Percentiles rank a stretch among this genome's conserved stretches.
Evolutionary conservation across 805 yeast species (phyloP).

Genomic region (Lipomyces yamadae): DNA sequence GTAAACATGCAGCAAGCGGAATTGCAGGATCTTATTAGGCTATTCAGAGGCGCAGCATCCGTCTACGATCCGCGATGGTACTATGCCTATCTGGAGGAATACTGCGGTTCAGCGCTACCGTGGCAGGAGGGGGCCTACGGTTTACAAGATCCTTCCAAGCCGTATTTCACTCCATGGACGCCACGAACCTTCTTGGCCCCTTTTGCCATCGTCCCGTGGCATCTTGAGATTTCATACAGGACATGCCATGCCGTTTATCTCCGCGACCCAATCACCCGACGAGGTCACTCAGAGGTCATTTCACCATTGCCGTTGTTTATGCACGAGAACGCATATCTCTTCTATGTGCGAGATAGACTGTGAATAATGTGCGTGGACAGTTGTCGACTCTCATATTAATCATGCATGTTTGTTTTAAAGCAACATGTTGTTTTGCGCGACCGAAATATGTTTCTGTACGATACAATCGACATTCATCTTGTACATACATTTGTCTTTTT

Average conservation of each 20-base stretch:
- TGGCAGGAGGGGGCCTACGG: conserved; percentile 86
- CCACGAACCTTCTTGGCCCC: conserved; percentile 94
- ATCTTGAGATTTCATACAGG: conserved; percentile 83
- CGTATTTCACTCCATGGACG: conserved; percentile 95
- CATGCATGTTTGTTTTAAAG: no score
- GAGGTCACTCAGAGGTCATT: conserved; percentile 94
- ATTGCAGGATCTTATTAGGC: conserved; percentile 8
- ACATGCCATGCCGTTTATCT: conserved; percentile 97
- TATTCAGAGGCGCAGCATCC: conserved; percentile 31
- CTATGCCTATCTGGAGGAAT: conserved; percentile 32
- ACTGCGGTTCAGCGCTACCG: conserved; percentile 54
- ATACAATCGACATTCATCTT: not conserved
- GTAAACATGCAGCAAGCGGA: conserved; percentile 14
- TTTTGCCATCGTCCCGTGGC: conserved; percentile 89
- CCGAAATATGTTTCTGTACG: not conserved
- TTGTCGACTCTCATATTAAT: not conserved
- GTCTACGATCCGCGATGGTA: conserved; percentile 38
- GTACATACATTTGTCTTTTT: not conserved
- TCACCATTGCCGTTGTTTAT: conserved; percentile 81
- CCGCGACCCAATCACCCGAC: conserved; percentile 96
- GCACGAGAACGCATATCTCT: conserved; percentile 95
- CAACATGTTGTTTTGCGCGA: not conserved
- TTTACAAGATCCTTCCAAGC: conserved; percentile 72
- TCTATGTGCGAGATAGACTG: conserved; percentile 75
- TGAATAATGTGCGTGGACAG: not conserved